These are phyloP conservation scores for Hyaloscypha bicolor DNA, from an alignment of 495 filamentous ascomycete species.

Conservation along the genomic window DNA sequence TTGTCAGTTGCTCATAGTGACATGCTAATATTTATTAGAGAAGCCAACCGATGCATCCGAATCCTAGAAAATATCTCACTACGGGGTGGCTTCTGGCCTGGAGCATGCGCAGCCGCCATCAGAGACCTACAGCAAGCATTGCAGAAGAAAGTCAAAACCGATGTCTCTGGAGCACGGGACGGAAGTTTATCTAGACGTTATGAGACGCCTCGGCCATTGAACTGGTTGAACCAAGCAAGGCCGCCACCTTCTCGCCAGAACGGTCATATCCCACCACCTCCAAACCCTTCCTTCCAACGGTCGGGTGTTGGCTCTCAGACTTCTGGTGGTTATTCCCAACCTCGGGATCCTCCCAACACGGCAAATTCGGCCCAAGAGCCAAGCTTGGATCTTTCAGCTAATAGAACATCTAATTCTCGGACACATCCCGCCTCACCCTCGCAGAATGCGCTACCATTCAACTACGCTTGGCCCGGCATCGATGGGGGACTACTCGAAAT, in stretches of 20 bases:
- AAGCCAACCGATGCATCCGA: slow-evolving; percentile 17
- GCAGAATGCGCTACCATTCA: not conserved
- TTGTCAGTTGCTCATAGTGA: not conserved
- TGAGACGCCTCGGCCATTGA: too few species aligned
- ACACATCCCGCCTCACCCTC: too few species aligned
- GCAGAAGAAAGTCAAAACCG: not conserved
- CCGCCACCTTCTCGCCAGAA: too few species aligned
- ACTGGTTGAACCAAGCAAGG: too few species aligned
- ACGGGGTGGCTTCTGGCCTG: slow-evolving; percentile 23
- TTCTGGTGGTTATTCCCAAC: not conserved
- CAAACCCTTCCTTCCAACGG: not conserved
- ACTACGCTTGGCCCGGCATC: not conserved
- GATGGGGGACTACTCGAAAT: not conserved
- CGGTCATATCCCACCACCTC: not conserved
- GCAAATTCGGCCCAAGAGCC: too few species aligned
- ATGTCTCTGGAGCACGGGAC: too few species aligned
- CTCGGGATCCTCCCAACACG: too few species aligned
- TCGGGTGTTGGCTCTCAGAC: too few species aligned
- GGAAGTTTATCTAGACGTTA: too few species aligned
- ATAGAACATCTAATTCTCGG: too few species aligned
- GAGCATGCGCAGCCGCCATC: slow-evolving; percentile 15
- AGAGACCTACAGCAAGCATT: slow-evolving; percentile 18
- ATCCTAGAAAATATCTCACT: slow-evolving; percentile 21
- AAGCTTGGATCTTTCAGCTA: too few species aligned
- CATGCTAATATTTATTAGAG: slow-evolving; percentile 4